Percentiles rank a stretch among this genome's conserved stretches.
Conservation (phyloP, 2,329 filamentous ascomycete genomes). For the Neonectria magnoliae region DNA sequence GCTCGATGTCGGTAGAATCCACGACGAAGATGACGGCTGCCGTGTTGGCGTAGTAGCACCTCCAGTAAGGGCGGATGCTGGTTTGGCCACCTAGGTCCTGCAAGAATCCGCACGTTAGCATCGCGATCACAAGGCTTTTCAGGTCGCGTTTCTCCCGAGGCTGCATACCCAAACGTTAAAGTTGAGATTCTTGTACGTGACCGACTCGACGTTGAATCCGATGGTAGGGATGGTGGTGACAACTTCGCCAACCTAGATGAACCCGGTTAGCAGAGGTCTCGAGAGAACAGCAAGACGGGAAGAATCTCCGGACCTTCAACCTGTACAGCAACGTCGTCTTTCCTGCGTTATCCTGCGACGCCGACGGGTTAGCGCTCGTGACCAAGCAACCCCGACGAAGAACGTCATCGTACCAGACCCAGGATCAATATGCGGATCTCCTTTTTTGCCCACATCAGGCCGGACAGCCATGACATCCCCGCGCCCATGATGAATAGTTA, state of each 20-base stretch:
- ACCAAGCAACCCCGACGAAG: conserved; percentile 14
- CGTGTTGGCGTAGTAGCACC: conserved; percentile 99
- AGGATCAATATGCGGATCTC: conserved; percentile 97
- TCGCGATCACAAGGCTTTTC: not conserved
- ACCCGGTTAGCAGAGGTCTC: conserved; percentile 24
- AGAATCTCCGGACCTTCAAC: conserved; percentile 74
- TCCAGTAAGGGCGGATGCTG: conserved; percentile 98
- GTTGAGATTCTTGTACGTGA: conserved; percentile 97
- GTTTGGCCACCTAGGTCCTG: conserved; percentile 96
- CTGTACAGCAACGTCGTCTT: conserved; percentile 98
- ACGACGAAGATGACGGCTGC: conserved; percentile 99
- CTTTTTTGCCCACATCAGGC: conserved; percentile 89
- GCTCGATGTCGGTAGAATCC: conserved; percentile 96
- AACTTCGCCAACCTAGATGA: conserved; percentile 88
- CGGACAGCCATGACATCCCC: conserved; percentile 75
- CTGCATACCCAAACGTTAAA: conserved; percentile 94
- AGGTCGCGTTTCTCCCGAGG: not conserved
- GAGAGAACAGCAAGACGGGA: not conserved
- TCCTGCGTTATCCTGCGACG: conserved; percentile 87
- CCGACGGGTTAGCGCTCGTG: conserved; percentile 34
- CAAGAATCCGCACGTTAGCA: conserved; percentile 26
- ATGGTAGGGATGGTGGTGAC: conserved; percentile 99
- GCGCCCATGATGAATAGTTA: conserved; percentile 65
- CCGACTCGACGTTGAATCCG: conserved; percentile 98
- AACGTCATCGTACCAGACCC: conserved; percentile 74